A percentile compares a stretch with the other conserved stretches of the same genome.
phyloP scores from a whole-genome alignment of 2,329 filamentous ascomycete genomes.

The Diplodia intermedia region DNA sequence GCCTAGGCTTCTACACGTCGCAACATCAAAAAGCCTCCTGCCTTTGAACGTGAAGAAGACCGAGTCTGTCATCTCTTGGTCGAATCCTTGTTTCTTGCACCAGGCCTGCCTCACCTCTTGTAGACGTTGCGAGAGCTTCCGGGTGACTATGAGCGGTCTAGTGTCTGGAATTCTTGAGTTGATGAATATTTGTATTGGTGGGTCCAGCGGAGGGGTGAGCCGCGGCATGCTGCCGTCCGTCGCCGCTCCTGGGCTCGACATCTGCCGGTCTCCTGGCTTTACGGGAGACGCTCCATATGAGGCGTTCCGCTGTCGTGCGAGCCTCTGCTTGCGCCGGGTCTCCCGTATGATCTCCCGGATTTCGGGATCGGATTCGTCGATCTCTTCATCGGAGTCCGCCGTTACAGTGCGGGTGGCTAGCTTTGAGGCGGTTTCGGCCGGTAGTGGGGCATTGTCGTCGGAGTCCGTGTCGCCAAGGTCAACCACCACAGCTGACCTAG shows the following conservation, averaged over 20 bases:
- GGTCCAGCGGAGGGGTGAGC: conserved; percentile 48
- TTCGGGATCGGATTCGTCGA: conserved; percentile 43
- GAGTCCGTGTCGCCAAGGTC: conserved; percentile 27
- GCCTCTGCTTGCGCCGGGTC: conserved; percentile 33
- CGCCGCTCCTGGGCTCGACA: neutral
- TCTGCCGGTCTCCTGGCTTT: neutral
- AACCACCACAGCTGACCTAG: conserved; percentile 12
- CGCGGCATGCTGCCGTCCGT: conserved; percentile 15
- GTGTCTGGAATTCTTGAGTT: conserved; percentile 69
- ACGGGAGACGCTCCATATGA: neutral
- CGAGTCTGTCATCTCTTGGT: conserved; percentile 56
- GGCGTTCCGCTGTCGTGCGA: conserved; percentile 2
- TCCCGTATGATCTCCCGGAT: conserved; percentile 40
- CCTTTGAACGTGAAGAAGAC: conserved; percentile 83
- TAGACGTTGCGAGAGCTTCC: conserved; percentile 71
- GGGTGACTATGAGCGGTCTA: conserved; percentile 66
- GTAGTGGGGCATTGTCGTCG: neutral
- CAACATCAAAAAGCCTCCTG: conserved; percentile 75
- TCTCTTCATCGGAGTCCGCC: conserved; percentile 38
- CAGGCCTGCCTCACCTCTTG: conserved; percentile 72
- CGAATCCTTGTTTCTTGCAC: conserved; percentile 67
- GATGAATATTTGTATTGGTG: conserved; percentile 70
- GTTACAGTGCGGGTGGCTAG: neutral
- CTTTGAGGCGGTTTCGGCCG: neutral
- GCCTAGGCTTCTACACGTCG: conserved; percentile 71